Percentiles rank a stretch among this genome's conserved stretches.
Conservation (phyloP, 495 filamentous ascomycete species). For the Xylaria nigripes region DNA sequence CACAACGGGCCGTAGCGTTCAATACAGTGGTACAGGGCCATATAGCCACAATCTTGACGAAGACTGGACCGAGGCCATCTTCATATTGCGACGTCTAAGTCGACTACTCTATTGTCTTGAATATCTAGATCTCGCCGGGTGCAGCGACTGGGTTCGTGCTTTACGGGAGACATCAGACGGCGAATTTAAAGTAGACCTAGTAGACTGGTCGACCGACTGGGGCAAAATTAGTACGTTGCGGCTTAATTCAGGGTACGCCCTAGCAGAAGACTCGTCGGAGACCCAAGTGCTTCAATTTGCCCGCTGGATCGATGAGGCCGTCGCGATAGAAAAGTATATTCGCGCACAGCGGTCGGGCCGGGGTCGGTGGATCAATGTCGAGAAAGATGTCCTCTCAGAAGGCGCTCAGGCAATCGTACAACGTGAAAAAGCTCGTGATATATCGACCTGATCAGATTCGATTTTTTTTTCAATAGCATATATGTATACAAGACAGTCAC, state of each 20-base stretch:
- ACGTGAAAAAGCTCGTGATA: not conserved
- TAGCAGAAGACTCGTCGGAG: slow-evolving; percentile 15
- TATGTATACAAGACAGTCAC: too few relatives aligned
- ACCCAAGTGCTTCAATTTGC: slow-evolving; percentile 21
- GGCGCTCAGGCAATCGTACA: slow-evolving; percentile 7
- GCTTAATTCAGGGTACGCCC: slow-evolving; percentile 28
- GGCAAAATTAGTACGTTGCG: slow-evolving; percentile 34
- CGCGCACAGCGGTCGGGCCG: slow-evolving; percentile 25
- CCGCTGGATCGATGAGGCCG: slow-evolving; percentile 24
- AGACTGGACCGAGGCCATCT: slow-evolving; percentile 62
- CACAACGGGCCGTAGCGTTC: slow-evolving; percentile 31
- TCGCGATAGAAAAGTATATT: slow-evolving; percentile 32
- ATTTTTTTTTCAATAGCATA: too few relatives aligned
- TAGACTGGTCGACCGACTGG: slow-evolving; percentile 41
- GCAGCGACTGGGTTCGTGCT: slow-evolving; percentile 59
- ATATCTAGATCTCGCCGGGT: slow-evolving; percentile 76
- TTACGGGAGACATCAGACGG: slow-evolving; percentile 32
- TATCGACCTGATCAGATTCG: too few relatives aligned
- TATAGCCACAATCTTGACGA: slow-evolving; percentile 58
- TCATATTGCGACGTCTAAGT: slow-evolving; percentile 60
- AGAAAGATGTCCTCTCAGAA: slow-evolving; percentile 24
- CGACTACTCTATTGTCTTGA: slow-evolving; percentile 59
- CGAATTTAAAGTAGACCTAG: slow-evolving; percentile 21
- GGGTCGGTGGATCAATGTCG: slow-evolving; percentile 34
- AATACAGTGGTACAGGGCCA: slow-evolving; percentile 54